Evolutionary conservation across 2,329 filamentous ascomycete species (phyloP), one percentile per base, ranked within the genome.

Genomic region (Aspergillus carbonarius): DNA sequence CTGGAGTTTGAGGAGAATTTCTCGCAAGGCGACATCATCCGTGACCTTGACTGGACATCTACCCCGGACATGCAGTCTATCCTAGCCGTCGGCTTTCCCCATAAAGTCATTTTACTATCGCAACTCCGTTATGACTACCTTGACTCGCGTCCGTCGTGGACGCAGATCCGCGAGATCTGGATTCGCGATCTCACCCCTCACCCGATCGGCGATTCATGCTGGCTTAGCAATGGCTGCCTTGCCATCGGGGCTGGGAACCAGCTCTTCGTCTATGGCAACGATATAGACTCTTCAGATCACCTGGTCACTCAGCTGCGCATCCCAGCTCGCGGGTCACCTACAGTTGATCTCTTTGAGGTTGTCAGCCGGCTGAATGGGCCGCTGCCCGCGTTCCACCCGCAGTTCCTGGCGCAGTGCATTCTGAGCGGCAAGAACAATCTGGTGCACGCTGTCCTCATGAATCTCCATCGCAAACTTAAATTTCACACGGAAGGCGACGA

Each of bases 91-190:
- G 92, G 93, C 0, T 96, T 96, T 69, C 88, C 89, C n/a, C 90
- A 93, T 63, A 86, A 89, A 57, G 88, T 97, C 5, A 77, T 96
- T 30, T 81, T 97, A 2, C 83, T 96, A 25, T 88, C 90, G 5
- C 92, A 97, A 70, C 87, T 96, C 78, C 89, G 93, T 12, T 97
- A 95, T 70, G 92, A 96, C 74, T 96, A 96, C 71, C 81, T 96
- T 17, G 92, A 93, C 68, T 88, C 91, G 60, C 89, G 90, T 0
- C 90, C 92, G n/a, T 91, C 92, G 0, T 97, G 93, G 93, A 89
- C 91, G 1, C 83, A 89, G 23, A 89, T 97, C 59, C 83, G 90
- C 47, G 90, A 96, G 70, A 91, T 97, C 57, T 87, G 83, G 67
- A 93, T 92, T 59, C 84, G 89, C 61, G 88, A 93, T 59, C 80